Evolutionary conservation across 164 flowering plant species (phyloP).

Genomic region (Aristolochia contorta): DNA sequence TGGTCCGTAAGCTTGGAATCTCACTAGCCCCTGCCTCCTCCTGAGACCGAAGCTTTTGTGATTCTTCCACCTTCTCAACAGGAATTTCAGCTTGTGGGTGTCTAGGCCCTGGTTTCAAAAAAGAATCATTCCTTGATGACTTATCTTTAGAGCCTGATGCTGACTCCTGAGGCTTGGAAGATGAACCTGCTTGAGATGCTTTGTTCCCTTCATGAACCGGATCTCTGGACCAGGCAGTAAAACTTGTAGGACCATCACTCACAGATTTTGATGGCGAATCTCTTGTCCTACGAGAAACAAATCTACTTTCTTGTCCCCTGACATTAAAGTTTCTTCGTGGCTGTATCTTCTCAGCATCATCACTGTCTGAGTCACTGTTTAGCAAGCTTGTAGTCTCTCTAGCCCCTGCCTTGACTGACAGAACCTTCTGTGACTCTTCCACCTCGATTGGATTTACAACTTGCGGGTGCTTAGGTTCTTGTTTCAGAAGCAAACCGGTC

Average conservation of each 20-base stretch:
- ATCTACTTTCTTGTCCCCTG: conserved; percentile 16
- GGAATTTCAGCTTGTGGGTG: not conserved
- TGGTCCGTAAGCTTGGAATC: conserved; percentile 14
- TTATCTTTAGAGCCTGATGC: conserved; percentile 10
- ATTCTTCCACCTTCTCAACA: not conserved
- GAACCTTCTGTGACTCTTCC: not conserved
- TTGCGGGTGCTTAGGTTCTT: conserved; percentile 1
- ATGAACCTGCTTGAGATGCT: conserved; percentile 14
- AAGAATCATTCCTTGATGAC: not conserved
- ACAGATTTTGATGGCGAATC: conserved; percentile 19
- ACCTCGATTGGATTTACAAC: not conserved
- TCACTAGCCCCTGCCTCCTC: conserved; percentile 2
- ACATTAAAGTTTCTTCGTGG: not conserved
- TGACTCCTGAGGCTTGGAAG: conserved; percentile 5
- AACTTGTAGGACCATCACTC: conserved; percentile 10
- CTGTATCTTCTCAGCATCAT: conserved; percentile 11
- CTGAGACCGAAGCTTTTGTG: not conserved
- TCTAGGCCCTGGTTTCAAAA: conserved; percentile 5
- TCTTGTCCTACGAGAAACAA: conserved; percentile 50
- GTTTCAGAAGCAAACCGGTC: conserved; percentile 2
- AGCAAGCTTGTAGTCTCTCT: conserved; percentile 10
- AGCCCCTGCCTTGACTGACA: not conserved
- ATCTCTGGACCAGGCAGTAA: conserved; percentile 8
- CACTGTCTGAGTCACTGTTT: conserved; percentile 5
- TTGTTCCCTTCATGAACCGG: conserved; percentile 15